phyloP scores from a whole-genome alignment of 164 flowering plant species.

The Paratinospora sagittata region DNA sequence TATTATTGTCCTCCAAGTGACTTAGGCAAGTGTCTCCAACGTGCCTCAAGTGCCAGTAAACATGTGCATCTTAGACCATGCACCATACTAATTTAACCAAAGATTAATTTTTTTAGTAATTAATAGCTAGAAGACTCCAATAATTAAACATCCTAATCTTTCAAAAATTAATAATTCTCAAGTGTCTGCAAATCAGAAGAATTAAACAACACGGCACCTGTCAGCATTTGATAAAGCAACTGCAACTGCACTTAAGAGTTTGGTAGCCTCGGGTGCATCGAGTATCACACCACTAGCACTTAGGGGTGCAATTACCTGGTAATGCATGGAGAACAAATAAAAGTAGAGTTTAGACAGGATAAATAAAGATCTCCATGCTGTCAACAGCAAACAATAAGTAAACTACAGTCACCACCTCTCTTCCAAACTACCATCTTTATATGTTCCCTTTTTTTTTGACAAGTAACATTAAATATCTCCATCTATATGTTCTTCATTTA shows the following conservation, averaged over 20 bases:
- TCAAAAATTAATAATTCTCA: background rate
- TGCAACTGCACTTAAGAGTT: slow-evolving; percentile 90
- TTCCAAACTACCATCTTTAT: too few species aligned
- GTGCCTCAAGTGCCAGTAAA: too few species aligned
- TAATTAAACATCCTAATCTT: background rate
- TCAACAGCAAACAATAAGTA: background rate
- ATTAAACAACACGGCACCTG: slow-evolving; percentile 41
- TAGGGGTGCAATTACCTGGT: slow-evolving; percentile 84
- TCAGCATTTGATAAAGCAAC: slow-evolving; percentile 88
- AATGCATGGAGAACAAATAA: slow-evolving; percentile 9
- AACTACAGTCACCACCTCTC: background rate
- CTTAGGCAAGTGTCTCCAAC: too few species aligned
- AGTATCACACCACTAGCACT: slow-evolving; percentile 95
- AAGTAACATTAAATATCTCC: too few species aligned
- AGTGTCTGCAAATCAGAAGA: background rate
- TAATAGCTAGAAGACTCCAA: background rate
- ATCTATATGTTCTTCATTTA: too few species aligned
- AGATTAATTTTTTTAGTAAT: background rate
- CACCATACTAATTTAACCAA: background rate
- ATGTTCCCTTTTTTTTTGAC: too few species aligned
- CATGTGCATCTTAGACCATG: background rate
- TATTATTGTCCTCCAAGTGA: too few species aligned
- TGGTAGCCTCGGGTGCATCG: slow-evolving; percentile 94
- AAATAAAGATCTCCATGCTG: background rate
- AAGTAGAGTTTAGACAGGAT: background rate